phyloP scores from a whole-genome alignment of 768 basidiomycete species.

The Podaxis sp. region DNA sequence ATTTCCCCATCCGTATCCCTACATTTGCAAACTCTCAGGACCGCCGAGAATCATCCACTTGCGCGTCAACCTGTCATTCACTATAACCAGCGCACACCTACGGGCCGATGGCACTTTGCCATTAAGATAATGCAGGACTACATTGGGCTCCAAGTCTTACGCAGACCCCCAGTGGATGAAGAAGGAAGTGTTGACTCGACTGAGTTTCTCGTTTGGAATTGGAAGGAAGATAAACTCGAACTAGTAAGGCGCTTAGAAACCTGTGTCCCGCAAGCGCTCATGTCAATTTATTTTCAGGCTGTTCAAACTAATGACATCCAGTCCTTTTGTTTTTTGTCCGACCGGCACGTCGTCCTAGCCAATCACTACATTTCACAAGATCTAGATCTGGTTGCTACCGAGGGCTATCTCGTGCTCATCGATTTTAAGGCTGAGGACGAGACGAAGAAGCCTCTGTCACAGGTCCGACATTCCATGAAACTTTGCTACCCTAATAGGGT shows the following conservation, averaged over 20 bases:
- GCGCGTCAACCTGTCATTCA: constrained; percentile 34
- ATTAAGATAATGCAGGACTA: constrained; percentile 57
- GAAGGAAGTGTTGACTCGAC: constrained; percentile 19
- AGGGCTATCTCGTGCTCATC: constrained; percentile 30
- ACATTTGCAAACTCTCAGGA: constrained; percentile 45
- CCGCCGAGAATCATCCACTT: constrained; percentile 44
- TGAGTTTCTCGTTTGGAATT: constrained; percentile 63
- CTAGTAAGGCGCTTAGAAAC: constrained; percentile 37
- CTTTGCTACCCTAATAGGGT: constrained; percentile 42
- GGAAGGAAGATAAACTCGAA: constrained; percentile 53
- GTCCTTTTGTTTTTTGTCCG: constrained; percentile 42
- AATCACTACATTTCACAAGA: constrained; percentile 20
- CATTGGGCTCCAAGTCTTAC: constrained; percentile 46
- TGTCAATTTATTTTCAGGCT: constrained; percentile 20
- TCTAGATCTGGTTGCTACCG: constrained; percentile 14
- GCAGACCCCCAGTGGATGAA: constrained; percentile 27
- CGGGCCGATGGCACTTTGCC: constrained; percentile 32
- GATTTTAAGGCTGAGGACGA: constrained; percentile 34
- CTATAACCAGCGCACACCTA: constrained; percentile 22
- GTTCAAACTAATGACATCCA: constrained; percentile 31
- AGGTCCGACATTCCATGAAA: constrained; percentile 31
- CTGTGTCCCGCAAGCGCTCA: constrained; percentile 1
- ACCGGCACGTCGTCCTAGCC: constrained; percentile 37
- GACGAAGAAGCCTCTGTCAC: constrained; percentile 26
- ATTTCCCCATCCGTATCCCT: constrained; percentile 18